These are phyloP conservation scores for Leccinum fuscescens DNA, from an alignment of 1,284 basidiomycete genomes.

Conservation along the genomic window DNA sequence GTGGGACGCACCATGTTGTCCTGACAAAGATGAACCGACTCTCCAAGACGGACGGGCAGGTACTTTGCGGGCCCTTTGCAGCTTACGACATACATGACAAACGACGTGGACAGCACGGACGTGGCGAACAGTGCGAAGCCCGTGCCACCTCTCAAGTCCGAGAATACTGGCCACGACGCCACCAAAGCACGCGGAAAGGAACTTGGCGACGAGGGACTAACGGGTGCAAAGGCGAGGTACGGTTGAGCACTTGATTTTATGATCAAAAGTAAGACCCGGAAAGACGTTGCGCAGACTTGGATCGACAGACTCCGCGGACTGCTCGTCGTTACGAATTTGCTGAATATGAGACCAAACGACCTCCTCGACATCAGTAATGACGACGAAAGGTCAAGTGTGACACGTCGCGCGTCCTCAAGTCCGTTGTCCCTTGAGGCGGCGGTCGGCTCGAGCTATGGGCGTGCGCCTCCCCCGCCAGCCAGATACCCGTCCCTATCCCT, in stretches of 20 bases:
- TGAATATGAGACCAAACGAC: no score
- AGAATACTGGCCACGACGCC: constrained; percentile 85
- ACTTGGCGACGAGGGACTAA: constrained; percentile 60
- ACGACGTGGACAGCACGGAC: constrained; percentile 65
- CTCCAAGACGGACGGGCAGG: constrained; percentile 58
- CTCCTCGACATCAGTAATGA: no score
- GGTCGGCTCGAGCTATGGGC: constrained; percentile 45
- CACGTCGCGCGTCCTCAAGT: constrained; percentile 47
- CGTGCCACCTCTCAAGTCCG: constrained; percentile 78
- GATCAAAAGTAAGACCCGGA: no score
- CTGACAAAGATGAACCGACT: constrained; percentile 76
- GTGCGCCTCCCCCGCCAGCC: constrained; percentile 60
- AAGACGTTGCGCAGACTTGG: no score
- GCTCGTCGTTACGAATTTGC: no score
- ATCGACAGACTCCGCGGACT: no score
- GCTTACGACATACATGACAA: constrained; percentile 65
- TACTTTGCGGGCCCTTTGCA: constrained; percentile 65
- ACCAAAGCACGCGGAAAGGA: constrained; percentile 77
- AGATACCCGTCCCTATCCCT: constrained; percentile 36
- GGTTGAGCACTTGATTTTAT: no score
- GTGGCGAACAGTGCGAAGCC: constrained; percentile 74
- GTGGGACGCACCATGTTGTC: constrained; percentile 70
- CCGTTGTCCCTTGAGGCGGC: constrained; percentile 48
- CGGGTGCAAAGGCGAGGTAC: no score
- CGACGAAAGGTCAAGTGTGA: no score